Percentiles rank a stretch among this genome's conserved stretches.
phyloP scores from a whole-genome alignment of 179 eudicot genomes.

The Gypsophila paniculata region DNA sequence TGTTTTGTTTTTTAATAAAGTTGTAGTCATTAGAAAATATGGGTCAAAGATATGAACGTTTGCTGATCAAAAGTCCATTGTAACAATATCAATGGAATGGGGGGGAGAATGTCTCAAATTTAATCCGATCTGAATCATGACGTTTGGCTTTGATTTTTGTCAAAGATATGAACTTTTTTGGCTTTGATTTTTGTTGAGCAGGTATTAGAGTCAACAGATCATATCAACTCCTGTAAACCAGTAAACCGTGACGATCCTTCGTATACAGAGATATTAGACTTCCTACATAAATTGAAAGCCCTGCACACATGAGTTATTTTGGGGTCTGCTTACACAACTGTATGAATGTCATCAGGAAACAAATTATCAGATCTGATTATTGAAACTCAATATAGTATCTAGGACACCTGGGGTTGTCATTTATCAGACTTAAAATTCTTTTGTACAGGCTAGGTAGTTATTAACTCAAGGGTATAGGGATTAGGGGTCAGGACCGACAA shows the following conservation, averaged over 20 bases:
- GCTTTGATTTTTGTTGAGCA: slow-evolving; percentile 21
- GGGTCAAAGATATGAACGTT: background rate
- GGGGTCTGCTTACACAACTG: background rate
- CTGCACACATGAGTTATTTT: slow-evolving; percentile 26
- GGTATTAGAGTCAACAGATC: slow-evolving; percentile 97
- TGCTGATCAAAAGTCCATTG: background rate
- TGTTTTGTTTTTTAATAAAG: background rate
- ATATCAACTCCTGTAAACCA: slow-evolving; percentile 97
- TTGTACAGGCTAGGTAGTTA: background rate
- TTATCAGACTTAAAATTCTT: background rate
- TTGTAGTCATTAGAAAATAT: background rate
- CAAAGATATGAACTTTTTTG: background rate
- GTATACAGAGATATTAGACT: slow-evolving; percentile 65
- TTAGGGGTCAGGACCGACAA: background rate
- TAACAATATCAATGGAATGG: no score
- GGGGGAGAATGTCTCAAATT: no score
- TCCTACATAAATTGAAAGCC: slow-evolving; percentile 73
- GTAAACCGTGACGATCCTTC: slow-evolving; percentile 79
- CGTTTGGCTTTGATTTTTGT: no score
- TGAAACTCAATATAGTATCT: background rate
- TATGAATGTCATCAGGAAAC: no score
- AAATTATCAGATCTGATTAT: background rate
- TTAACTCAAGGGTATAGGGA: background rate
- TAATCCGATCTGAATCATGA: no score
- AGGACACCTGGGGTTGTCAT: background rate